Percentiles rank a stretch among this genome's conserved stretches.
Conservation (phyloP, 129 eudicot species). For the Flaveria bidentis region DNA sequence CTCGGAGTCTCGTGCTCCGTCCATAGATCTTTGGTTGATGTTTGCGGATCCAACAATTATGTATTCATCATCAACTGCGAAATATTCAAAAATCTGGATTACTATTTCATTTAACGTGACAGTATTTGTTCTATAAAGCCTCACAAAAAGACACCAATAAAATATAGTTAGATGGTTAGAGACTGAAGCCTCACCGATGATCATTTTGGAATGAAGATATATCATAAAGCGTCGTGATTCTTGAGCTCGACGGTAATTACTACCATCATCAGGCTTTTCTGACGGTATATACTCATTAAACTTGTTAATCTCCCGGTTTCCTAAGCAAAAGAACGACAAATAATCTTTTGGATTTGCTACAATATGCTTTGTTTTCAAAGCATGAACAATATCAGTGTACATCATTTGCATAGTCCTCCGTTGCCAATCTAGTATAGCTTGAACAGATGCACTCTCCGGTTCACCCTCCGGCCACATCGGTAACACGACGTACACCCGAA, state of each 20-base stretch:
- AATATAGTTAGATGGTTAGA: no score
- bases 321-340: constrained; percentile 73
- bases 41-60: constrained; percentile 82
- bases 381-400: constrained; percentile 71
- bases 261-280: constrained; percentile 44
- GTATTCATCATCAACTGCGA: constrained; percentile 83
- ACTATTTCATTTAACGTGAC: no score
- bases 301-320: constrained; percentile 59
- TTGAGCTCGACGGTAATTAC: constrained; percentile 64
- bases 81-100: neutral
- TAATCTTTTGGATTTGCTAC: constrained; percentile 64
- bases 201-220: constrained; percentile 84
- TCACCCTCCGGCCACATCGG: constrained; percentile 97
- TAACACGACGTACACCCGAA: constrained; percentile 64
- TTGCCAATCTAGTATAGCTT: constrained; percentile 80
- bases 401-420: constrained; percentile 85
- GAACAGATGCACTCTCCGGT: constrained; percentile 73
- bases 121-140: no score
- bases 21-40: constrained; percentile 86
- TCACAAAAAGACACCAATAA: no score
- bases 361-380: constrained; percentile 60
- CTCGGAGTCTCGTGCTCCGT: constrained; percentile 81
- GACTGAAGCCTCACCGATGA: constrained; percentile 55
- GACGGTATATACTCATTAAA: constrained; percentile 67
- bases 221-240: constrained; percentile 78